Evolutionary conservation across 2,329 filamentous ascomycete genomes (phyloP).

Genomic region (Fusarium coicis): DNA sequence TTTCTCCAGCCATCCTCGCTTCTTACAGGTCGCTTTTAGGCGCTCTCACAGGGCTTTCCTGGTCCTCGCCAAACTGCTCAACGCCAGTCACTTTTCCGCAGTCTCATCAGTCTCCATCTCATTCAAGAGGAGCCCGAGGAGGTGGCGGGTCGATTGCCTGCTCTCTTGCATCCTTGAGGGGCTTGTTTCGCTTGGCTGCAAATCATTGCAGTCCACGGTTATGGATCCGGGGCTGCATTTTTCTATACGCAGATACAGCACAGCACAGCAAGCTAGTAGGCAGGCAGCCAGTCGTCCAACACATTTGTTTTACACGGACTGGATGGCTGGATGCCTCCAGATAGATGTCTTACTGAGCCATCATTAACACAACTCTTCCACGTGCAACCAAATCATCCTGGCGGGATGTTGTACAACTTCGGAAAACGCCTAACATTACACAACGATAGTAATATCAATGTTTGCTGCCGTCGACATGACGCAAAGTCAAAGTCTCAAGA

Average conservation of each 20-base stretch:
- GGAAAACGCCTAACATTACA: neutral
- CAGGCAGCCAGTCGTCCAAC: constrained; percentile 6
- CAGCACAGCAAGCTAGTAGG: neutral
- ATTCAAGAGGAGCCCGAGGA: neutral
- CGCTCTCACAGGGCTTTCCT: constrained; percentile 18
- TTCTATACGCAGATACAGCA: constrained; percentile 7
- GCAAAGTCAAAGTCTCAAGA: neutral
- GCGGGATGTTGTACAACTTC: neutral
- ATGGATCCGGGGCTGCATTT: constrained; percentile 22
- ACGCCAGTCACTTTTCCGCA: neutral
- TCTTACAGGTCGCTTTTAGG: constrained; percentile 18
- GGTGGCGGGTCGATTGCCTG: constrained; percentile 21
- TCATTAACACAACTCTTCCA: neutral
- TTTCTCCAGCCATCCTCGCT: constrained; percentile 23
- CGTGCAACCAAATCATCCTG: neutral
- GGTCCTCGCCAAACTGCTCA: constrained; percentile 15
- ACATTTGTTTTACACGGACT: neutral
- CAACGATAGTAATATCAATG: neutral
- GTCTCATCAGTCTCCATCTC: neutral
- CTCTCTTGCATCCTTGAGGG: constrained; percentile 8
- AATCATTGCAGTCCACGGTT: constrained; percentile 32
- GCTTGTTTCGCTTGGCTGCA: constrained; percentile 39
- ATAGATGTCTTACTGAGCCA: neutral
- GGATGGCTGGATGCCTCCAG: neutral
- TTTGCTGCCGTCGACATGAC: neutral